These are phyloP conservation scores for Sisymbrium irio DNA, from an alignment of 345 rosid genomes.

Conservation along the genomic window DNA sequence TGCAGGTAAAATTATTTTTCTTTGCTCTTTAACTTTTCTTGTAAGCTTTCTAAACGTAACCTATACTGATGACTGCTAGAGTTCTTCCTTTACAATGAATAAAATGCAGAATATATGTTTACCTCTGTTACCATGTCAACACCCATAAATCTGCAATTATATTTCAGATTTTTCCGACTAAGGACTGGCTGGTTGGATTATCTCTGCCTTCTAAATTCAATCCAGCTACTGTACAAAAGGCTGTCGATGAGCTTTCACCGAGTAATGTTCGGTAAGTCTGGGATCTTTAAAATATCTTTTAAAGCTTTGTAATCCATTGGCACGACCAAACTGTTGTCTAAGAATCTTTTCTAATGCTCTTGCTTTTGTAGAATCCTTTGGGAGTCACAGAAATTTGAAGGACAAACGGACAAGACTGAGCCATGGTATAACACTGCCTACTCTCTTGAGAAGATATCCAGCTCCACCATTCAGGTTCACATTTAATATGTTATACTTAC, in stretches of 20 bases:
- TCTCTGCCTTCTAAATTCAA: conserved; percentile 70
- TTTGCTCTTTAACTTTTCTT: neutral
- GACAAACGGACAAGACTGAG: conserved; percentile 64
- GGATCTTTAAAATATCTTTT: neutral
- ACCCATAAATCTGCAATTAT: conserved; percentile 11
- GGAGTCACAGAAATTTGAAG: conserved; percentile 93
- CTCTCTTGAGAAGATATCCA: conserved; percentile 56
- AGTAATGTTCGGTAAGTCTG: conserved; percentile 61
- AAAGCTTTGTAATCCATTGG: neutral
- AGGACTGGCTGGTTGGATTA: conserved; percentile 84
- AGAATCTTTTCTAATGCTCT: conserved; percentile 14
- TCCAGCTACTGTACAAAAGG: conserved; percentile 54
- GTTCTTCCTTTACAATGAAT: neutral
- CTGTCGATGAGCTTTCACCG: conserved; percentile 65
- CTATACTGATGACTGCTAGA: neutral
- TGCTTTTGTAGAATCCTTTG: conserved; percentile 69
- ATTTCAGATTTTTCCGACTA: conserved; percentile 62
- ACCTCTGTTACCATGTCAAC: conserved; percentile 4
- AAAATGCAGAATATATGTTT: neutral
- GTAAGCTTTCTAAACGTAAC: neutral
- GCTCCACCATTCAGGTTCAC: conserved; percentile 61
- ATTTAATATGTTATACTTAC: conserved; percentile 8
- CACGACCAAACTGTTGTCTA: neutral
- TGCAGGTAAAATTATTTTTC: conserved; percentile 52
- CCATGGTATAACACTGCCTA: conserved; percentile 95